phyloP scores from a whole-genome alignment of 2,329 filamentous ascomycete genomes.

The Paraphaeosphaeria sporulosa region DNA sequence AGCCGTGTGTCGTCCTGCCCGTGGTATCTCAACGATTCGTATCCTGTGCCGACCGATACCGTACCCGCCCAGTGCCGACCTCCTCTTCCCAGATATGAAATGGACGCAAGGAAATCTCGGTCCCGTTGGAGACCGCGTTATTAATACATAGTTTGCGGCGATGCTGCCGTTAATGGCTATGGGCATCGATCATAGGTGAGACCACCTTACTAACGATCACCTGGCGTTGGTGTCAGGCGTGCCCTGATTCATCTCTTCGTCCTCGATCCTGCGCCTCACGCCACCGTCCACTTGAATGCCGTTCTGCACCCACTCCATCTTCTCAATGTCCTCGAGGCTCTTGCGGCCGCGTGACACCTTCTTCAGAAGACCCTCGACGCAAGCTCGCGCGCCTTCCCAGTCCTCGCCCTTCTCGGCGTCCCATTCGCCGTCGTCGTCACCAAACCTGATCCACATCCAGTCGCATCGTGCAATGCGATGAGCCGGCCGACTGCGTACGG shows the following conservation, averaged over 20 bases:
- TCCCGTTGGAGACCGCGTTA: conserved; percentile 1
- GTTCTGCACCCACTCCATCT: conserved; percentile 76
- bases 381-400: conserved; percentile 77
- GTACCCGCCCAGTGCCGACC: not conserved
- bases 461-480: conserved; percentile 96
- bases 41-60: conserved; percentile 3
- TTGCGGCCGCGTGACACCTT: conserved; percentile 79
- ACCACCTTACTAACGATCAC: conserved; percentile 43
- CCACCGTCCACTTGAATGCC: conserved; percentile 74
- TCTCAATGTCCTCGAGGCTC: conserved; percentile 75
- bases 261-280: conserved; percentile 61
- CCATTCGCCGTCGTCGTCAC: conserved; percentile 85
- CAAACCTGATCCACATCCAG: conserved; percentile 92
- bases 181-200: not conserved
- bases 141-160: conserved; percentile 2
- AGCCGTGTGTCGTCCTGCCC: not conserved
- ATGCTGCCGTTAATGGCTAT: not conserved
- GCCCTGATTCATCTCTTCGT: conserved; percentile 40
- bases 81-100: conserved; percentile 1
- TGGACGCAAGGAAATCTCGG: not conserved
- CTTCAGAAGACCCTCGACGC: conserved; percentile 85
- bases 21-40: conserved; percentile 8
- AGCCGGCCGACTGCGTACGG: conserved; percentile 77
- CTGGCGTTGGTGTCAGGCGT: conserved; percentile 25
- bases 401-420: conserved; percentile 71